Evolutionary conservation across 1,139 yeast species (phyloP), one percentile per base, ranked within the genome.

Genomic region (Zygoascus sp.): DNA sequence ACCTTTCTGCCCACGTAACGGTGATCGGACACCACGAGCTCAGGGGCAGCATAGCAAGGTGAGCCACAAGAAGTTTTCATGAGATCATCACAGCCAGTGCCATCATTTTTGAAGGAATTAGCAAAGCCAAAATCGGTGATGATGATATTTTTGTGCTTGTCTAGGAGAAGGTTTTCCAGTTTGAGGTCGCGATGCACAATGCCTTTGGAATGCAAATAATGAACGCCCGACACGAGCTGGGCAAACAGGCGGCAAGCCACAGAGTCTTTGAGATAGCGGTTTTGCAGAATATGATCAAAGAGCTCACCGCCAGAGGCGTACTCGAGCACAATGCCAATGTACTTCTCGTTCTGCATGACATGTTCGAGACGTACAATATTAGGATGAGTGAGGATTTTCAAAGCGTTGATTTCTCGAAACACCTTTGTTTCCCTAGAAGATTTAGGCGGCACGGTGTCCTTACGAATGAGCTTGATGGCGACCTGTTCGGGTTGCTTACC

Each of bases 31-130:
- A 90, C 83, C 3, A 92, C 98, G 51, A 92, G 72, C 65, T 92
- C 98, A 0, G 98, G 98, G 2, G 98, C 98, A 0, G 97, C 97
- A 66, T 92, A 92, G 66, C 98, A 90, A 0, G 98, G 98, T 5
- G 96, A 87, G 1, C 99, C 99, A 67, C 99, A 92, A 42, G 92
- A 81, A 0, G 98, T 92, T 63, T 83, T 83, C 98, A 92, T 92
- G 47, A 88, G 71, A 63, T 88, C 96, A 54, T 73, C 72, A 11
- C 52, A 40, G 15, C 46, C 51, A 9, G 46, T 41, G 40, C 48
- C 51, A 15, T 49, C 53, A 6, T 54, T 50, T 50, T 77, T 76
- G 68, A 88, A 92, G 36, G 94, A 83, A 67, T 92, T 92, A 39
- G 95, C 98, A 68, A 92, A 92, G 1, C 95, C 95, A 66, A 85